Base-by-base conservation (phyloP, 2,329 filamentous ascomycete species). In the Nothophaeocryptopus gaeumannii region DNA sequence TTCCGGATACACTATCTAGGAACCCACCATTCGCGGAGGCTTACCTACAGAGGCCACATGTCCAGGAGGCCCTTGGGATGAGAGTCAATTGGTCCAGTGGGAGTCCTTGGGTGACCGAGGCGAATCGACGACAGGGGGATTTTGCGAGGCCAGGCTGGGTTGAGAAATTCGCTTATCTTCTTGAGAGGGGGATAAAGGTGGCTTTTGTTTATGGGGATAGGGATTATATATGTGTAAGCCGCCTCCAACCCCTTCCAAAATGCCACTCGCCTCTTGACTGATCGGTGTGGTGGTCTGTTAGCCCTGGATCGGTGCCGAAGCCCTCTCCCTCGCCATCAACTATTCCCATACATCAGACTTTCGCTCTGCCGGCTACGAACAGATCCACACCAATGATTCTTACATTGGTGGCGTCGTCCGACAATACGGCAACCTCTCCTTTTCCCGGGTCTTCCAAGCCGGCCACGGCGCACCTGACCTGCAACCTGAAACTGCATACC, bases 291-390 rank as follows among this genome's bases (percentile, higher is more conserved):
- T n/a, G 13, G 13, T 30, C 11, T 29, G 12, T 30, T 46, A 43
- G 77, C 20, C 78, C 55, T 82, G 79, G 80, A 68, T 78, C 31
- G 79, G 79, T 10, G 79, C 77, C 39, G 78, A 82, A 61, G 67
- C 71, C 5, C 72, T 76, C 10, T 76, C 73, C 46, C 67, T 81
- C 8, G 70, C 70, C 1, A 68, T 79, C 31, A 26, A 26, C 20
- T 65, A 74, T 29, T 74, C 77, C 9, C 60, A 67, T 15, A 62
- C 70, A 62, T 31, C 36, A 3, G 58, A 67, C 5, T 81, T 81
- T 66, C 66, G 64, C n/a, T 56, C 63, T 14, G 73, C 76, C 1
- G 77, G 77, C 5, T 79, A 80, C 58, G 66, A 45, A 11, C 41
- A 44, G 13, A 52, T 62, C 15, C 42, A 52, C 12, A 55, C 46